Evolutionary conservation across 805 yeast species (phyloP), one percentile per base, ranked within the genome.

Genomic region (Sungouiella blattae): DNA sequence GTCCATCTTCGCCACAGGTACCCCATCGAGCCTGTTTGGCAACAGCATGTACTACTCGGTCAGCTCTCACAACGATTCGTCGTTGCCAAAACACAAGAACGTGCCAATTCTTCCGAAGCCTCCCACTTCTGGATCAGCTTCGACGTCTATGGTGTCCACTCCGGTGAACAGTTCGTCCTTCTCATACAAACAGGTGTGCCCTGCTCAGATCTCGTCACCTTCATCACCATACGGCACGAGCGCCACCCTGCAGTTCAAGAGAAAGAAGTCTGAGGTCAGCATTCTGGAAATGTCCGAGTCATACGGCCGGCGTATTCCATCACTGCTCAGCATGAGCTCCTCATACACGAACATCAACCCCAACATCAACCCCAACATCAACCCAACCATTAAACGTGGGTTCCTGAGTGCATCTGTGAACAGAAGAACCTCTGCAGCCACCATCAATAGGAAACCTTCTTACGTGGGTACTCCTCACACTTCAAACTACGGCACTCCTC

Each of bases 71-170:
- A 35, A 33, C 24, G 48, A 44, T 23, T 27, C 34, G n/a, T 28
- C 46, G 11, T 15, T 11, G 5, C 35, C 52, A 6, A 42, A 67
- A 31, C 58, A 54, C 34, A 66, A 67, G 39, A 66, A 67, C 36
- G 61, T 67, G 14, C 55, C 63, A 32, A 67, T 67, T 23, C 46
- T 66, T 24, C 72, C 72, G 5, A 67, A 67, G 44, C 72, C 72
- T 5, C 34, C 40, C 8, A n/a, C n/a, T n/a, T n/a, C n/a, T n/a
- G n/a, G n/a, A n/a, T n/a, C n/a, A n/a, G n/a, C n/a, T n/a, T n/a
- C n/a, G n/a, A n/a, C n/a, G n/a, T n/a, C n/a, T n/a, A n/a, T n/a
- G n/a, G n/a, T n/a, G n/a, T n/a, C n/a, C n/a, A n/a, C n/a, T n/a
- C n/a, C n/a, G n/a, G n/a, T n/a, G n/a, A n/a, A n/a, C n/a, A n/a